A percentile compares a stretch with the other conserved stretches of the same genome.
phyloP scores from a whole-genome alignment of 805 yeast species.

The Candida morakotiae region DNA sequence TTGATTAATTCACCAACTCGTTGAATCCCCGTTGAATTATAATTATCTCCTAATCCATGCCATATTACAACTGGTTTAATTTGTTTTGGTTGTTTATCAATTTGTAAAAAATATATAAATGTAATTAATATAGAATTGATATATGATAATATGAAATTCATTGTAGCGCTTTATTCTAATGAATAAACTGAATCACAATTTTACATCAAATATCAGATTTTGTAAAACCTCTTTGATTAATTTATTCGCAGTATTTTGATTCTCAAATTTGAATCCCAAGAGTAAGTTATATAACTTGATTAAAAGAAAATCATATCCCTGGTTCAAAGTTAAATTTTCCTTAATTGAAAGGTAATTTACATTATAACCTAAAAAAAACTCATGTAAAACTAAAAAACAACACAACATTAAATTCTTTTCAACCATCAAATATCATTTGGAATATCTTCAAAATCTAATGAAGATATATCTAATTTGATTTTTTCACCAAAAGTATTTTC shows the following conservation, averaged over 20 bases:
- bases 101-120: background rate
- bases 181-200: too few relatives aligned
- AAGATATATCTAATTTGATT: conserved; percentile 23
- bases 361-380: background rate
- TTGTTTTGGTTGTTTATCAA: background rate
- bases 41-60: conserved; percentile 84
- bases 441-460: conserved; percentile 9
- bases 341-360: background rate
- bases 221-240: too few relatives aligned
- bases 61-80: conserved; percentile 60
- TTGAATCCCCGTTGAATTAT: conserved; percentile 56
- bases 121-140: background rate
- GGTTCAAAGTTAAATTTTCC: too few relatives aligned
- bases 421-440: conserved; percentile 1
- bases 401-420: background rate
- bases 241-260: too few relatives aligned
- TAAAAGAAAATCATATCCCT: too few relatives aligned
- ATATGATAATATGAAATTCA: background rate
- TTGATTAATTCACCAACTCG: conserved; percentile 41
- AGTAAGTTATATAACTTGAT: too few relatives aligned
- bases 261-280: too few relatives aligned
- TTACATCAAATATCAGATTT: too few relatives aligned
- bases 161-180: too few relatives aligned
- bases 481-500: conserved; percentile 89
- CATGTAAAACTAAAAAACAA: background rate